Conservation (phyloP, 2,329 filamentous ascomycete species). For the Paecilomyces variotii region DNA sequence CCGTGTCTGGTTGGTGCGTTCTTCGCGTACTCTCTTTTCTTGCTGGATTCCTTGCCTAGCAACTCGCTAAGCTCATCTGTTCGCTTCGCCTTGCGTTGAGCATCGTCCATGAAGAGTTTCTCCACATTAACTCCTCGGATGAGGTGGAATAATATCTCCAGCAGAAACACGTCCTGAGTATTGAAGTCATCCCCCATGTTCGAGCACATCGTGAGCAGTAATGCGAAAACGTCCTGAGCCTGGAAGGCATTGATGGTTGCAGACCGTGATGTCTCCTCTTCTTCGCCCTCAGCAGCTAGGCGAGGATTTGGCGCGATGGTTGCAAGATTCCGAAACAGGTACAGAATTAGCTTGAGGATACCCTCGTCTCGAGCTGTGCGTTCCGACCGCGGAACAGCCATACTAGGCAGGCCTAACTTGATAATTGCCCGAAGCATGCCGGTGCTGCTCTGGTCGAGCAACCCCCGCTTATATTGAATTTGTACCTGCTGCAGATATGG, state of each 20-base stretch:
- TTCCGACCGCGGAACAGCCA: constrained; percentile 70
- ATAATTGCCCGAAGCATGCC: constrained; percentile 74
- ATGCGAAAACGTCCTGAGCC: constrained; percentile 79
- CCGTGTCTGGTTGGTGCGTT: constrained; percentile 82
- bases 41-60: constrained; percentile 74
- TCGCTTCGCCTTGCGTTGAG: constrained; percentile 60
- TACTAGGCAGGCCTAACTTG: constrained; percentile 72
- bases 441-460: constrained; percentile 73
- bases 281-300: constrained; percentile 73
- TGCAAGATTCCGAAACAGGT: constrained; percentile 80
- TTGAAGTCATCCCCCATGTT: constrained; percentile 92
- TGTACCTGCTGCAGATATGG: constrained; percentile 85
- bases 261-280: constrained; percentile 80
- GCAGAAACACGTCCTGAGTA: constrained; percentile 75
- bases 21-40: constrained; percentile 68
- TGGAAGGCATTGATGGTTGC: constrained; percentile 83
- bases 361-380: constrained; percentile 74
- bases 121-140: constrained; percentile 81
- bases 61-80: constrained; percentile 65
- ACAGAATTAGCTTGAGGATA: constrained; percentile 83
- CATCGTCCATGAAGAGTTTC: constrained; percentile 77
- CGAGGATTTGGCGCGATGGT: constrained; percentile 70
- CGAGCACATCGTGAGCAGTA: constrained; percentile 78
- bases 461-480: constrained; percentile 77
- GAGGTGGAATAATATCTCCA: constrained; percentile 88